Evolutionary conservation across 2,329 filamentous ascomycete genomes (phyloP).

Genomic region (Ophiosphaerella korrae): DNA sequence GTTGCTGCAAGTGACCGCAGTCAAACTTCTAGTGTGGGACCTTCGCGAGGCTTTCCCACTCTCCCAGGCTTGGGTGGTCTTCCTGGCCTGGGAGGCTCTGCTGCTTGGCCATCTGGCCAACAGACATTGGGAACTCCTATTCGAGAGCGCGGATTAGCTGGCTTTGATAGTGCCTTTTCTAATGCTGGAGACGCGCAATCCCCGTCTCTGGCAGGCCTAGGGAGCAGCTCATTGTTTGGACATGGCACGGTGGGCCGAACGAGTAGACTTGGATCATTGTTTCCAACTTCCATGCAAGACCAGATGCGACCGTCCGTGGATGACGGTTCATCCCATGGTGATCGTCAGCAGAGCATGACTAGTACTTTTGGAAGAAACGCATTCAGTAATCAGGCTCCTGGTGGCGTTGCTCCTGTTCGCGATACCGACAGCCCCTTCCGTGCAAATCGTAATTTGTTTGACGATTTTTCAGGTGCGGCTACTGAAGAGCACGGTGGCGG

Average conservation of each 20-base stretch:
- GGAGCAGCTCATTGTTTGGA: constrained; percentile 68
- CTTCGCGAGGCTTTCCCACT: constrained; percentile 70
- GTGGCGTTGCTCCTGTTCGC: constrained; percentile 33
- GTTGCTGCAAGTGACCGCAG: constrained; percentile 82
- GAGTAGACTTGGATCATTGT: constrained; percentile 85
- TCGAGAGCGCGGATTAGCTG: constrained; percentile 62
- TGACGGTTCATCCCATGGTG: constrained; percentile 53
- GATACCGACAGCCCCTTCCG: constrained; percentile 51
- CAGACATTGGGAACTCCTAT: constrained; percentile 76
- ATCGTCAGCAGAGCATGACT: constrained; percentile 55
- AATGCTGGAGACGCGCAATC: constrained; percentile 79
- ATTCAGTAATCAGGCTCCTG: constrained; percentile 51
- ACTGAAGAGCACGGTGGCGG: constrained; percentile 35
- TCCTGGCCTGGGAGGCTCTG: constrained; percentile 62
- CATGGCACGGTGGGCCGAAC: constrained; percentile 71
- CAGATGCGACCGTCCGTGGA: constrained; percentile 78
- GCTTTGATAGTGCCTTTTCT: constrained; percentile 66
- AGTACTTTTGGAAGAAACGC: constrained; percentile 70
- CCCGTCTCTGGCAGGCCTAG: constrained; percentile 69
- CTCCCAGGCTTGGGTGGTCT: constrained; percentile 66
- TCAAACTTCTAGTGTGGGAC: constrained; percentile 86
- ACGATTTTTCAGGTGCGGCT: constrained; percentile 42
- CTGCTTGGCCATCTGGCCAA: constrained; percentile 68
- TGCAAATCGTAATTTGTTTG: constrained; percentile 44
- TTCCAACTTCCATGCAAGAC: constrained; percentile 87